These are phyloP conservation scores for Exobasidium cylindrosporum DNA, from an alignment of 1,284 basidiomycete species.

Conservation along the genomic window DNA sequence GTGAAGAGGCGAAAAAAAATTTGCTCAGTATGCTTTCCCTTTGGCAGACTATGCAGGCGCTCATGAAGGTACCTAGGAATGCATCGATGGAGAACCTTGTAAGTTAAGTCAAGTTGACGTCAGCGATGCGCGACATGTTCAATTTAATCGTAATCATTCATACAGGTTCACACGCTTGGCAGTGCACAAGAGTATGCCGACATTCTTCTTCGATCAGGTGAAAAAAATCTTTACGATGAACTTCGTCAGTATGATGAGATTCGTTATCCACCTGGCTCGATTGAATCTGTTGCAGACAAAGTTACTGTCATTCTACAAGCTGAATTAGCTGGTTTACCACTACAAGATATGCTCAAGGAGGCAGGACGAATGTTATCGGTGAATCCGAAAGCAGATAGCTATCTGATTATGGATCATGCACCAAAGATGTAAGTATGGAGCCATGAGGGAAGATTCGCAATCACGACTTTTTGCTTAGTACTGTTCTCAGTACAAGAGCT, in stretches of 20 bases:
- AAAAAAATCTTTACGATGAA: slow-evolving; percentile 35
- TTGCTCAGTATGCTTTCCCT: no score
- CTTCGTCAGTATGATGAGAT: slow-evolving; percentile 34
- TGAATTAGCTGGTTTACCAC: slow-evolving; percentile 27
- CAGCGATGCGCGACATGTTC: background rate
- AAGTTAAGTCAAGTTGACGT: background rate
- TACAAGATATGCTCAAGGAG: slow-evolving; percentile 26
- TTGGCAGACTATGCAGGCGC: slow-evolving; percentile 32
- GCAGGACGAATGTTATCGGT: slow-evolving; percentile 21
- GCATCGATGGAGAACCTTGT: slow-evolving; percentile 18
- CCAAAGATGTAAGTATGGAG: slow-evolving; percentile 2
- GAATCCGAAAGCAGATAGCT: slow-evolving; percentile 25
- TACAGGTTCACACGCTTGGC: slow-evolving; percentile 26
- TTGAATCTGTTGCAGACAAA: slow-evolving; percentile 34
- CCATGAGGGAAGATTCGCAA: no score
- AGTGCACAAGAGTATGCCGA: slow-evolving; percentile 50
- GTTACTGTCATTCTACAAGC: slow-evolving; percentile 31
- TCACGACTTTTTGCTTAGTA: background rate
- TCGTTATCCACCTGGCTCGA: slow-evolving; percentile 37
- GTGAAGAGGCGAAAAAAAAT: no score
- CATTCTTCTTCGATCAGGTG: slow-evolving; percentile 53
- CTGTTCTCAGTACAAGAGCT: slow-evolving; percentile 19
- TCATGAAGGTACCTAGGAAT: slow-evolving; percentile 19
- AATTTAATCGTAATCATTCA: background rate
- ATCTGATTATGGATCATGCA: background rate